Evolutionary conservation across 176 grass and related monocot genomes (phyloP).

Genomic region (Bolboschoenus planiculmis): DNA sequence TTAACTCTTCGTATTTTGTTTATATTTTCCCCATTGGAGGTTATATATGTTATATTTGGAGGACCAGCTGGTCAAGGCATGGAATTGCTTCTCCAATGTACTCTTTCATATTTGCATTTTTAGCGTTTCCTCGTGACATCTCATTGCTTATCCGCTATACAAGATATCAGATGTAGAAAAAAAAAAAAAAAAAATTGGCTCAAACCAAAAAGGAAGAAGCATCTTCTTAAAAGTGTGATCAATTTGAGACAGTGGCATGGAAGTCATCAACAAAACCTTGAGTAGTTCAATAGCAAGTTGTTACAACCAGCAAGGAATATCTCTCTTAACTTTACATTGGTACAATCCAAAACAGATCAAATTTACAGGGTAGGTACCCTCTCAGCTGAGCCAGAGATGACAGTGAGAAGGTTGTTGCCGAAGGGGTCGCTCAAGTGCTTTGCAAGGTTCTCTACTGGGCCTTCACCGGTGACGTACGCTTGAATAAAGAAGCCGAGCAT

Average conservation of each 20-base stretch:
- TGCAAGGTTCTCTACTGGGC: constrained; percentile 85
- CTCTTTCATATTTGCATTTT: too few relatives aligned
- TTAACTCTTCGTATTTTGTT: too few relatives aligned
- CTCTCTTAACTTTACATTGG: constrained; percentile 21
- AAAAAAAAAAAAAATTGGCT: neutral
- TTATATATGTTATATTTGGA: too few relatives aligned
- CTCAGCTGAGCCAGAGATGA: constrained; percentile 84
- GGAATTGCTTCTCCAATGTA: too few relatives aligned
- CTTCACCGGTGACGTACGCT: constrained; percentile 94
- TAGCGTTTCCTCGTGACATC: neutral
- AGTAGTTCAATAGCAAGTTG: constrained; percentile 8
- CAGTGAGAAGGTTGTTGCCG: constrained; percentile 98
- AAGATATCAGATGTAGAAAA: neutral
- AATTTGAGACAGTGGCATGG: neutral
- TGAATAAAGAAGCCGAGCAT: constrained; percentile 98
- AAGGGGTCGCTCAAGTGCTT: constrained; percentile 94
- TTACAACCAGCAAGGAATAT: constrained; percentile 1
- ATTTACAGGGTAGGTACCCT: constrained; percentile 77
- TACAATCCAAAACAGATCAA: constrained; percentile 9
- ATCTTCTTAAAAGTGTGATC: neutral
- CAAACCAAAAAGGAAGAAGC: neutral
- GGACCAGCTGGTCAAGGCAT: too few relatives aligned
- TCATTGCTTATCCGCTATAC: neutral
- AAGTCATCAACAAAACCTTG: constrained; percentile 5
- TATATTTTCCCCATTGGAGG: too few relatives aligned